Percentiles rank a stretch among this genome's conserved stretches.
Conservation (phyloP, 805 yeast genomes). For the Kuraishia piskuri region DNA sequence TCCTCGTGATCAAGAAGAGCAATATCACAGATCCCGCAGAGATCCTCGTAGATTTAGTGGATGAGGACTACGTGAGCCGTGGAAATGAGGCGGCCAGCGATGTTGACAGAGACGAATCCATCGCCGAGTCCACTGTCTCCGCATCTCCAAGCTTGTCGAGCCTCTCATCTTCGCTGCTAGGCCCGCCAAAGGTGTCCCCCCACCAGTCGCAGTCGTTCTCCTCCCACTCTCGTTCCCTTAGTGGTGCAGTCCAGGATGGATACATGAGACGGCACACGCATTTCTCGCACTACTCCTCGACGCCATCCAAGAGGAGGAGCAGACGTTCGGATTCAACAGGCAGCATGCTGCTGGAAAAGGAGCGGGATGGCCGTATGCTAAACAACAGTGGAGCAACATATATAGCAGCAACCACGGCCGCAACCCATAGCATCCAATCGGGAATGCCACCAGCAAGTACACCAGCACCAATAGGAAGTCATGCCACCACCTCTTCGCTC, state of each 20-base stretch:
- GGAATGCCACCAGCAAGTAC: no score
- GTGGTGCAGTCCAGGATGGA: slow-evolving; percentile 15
- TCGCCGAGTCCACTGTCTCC: no score
- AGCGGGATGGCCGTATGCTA: not conserved
- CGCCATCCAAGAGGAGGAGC: not conserved
- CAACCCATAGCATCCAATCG: no score
- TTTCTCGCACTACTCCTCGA: not conserved
- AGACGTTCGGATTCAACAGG: slow-evolving; percentile 1
- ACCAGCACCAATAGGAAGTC: no score
- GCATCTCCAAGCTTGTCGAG: slow-evolving; percentile 2
- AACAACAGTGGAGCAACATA: not conserved
- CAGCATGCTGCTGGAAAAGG: not conserved
- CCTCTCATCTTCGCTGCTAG: not conserved
- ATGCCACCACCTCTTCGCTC: slow-evolving; percentile 3
- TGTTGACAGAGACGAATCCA: not conserved
- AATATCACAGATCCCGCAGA: slow-evolving; percentile 45
- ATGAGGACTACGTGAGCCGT: slow-evolving; percentile 34
- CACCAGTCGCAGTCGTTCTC: not conserved
- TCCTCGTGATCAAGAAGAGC: slow-evolving; percentile 43
- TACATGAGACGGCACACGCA: not conserved
- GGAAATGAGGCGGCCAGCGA: slow-evolving; percentile 16
- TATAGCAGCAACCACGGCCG: not conserved
- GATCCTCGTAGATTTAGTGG: slow-evolving; percentile 40
- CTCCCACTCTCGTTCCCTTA: slow-evolving; percentile 3
- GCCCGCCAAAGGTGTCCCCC: not conserved